A percentile compares a stretch with the other conserved stretches of the same genome.
phyloP scores from a whole-genome alignment of 805 yeast genomes.

The Lipomyces oligophaga region DNA sequence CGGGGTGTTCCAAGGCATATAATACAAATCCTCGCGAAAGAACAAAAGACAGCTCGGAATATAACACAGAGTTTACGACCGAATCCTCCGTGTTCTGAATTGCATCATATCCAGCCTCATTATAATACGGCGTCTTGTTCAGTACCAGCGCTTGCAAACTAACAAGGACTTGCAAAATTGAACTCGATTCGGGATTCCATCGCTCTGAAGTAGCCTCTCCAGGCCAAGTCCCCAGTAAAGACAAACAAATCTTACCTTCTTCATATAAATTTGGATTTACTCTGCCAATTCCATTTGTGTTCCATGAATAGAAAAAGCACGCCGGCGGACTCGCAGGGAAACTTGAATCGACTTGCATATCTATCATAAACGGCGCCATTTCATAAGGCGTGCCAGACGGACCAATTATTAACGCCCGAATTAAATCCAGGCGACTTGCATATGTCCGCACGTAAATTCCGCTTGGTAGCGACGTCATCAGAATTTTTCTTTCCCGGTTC shows the following conservation, averaged over 20 bases:
- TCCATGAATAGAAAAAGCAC: conserved; percentile 28
- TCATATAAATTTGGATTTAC: conserved; percentile 28
- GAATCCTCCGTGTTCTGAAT: conserved; percentile 21
- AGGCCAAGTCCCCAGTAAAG: conserved; percentile 29
- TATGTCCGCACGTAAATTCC: conserved; percentile 28
- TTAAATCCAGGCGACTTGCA: conserved; percentile 20
- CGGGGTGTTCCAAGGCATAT: conserved; percentile 15
- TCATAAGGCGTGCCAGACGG: conserved; percentile 27
- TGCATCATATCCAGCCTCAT: conserved; percentile 28
- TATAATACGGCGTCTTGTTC: conserved; percentile 24
- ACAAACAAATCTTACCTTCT: conserved; percentile 27
- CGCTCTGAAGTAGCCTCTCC: conserved; percentile 21
- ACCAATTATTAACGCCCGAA: conserved; percentile 24
- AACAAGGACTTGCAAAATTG: conserved; percentile 25
- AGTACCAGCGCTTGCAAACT: conserved; percentile 25
- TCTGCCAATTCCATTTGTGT: conserved; percentile 28
- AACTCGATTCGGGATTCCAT: conserved; percentile 24
- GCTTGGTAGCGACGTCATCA: conserved; percentile 22
- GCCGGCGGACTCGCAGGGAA: conserved; percentile 24
- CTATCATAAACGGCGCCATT: conserved; percentile 27
- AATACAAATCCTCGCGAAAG: conserved; percentile 25
- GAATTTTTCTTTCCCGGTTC: conserved; percentile 21
- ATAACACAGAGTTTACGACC: conserved; percentile 19
- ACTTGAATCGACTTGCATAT: conserved; percentile 12
- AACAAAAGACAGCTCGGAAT: conserved; percentile 25